phyloP scores from a whole-genome alignment of 495 filamentous ascomycete genomes.

The Penicillium pulvis region DNA sequence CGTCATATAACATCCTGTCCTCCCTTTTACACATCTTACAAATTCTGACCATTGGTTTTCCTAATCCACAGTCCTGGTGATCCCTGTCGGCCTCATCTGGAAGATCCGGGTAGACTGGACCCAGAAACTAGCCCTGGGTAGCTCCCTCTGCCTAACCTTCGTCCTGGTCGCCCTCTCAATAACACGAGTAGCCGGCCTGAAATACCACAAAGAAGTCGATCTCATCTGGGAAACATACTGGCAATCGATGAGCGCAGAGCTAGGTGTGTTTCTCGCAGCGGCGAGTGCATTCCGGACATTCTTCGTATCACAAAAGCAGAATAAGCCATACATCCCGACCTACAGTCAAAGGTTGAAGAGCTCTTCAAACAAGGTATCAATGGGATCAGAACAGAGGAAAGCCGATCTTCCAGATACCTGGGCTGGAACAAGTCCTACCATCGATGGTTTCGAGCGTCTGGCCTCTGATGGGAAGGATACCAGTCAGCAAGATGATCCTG shows the following conservation, averaged over 20 bases:
- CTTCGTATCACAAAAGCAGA: neutral
- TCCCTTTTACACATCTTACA: neutral
- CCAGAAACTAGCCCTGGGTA: neutral
- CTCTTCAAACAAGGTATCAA: neutral
- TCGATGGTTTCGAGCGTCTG: neutral
- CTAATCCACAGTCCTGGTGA: conserved; percentile 1
- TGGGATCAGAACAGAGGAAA: neutral
- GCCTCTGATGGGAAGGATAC: neutral
- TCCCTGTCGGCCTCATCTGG: conserved; percentile 1
- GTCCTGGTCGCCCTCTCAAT: conserved; percentile 3
- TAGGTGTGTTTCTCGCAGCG: neutral
- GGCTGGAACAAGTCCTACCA: neutral
- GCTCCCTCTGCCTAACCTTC: neutral
- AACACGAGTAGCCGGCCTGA: neutral
- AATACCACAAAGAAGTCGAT: neutral
- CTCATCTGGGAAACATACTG: neutral
- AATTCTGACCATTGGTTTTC: neutral
- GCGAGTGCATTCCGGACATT: neutral
- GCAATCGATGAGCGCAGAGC: neutral
- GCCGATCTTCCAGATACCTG: neutral
- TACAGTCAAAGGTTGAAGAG: neutral
- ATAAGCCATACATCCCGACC: neutral
- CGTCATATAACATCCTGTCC: neutral
- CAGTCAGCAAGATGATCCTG: neutral
- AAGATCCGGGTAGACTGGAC: neutral